Evolutionary conservation across 169 alveolate genomes (phyloP).

Genomic region (Eimeria falciformis): DNA sequence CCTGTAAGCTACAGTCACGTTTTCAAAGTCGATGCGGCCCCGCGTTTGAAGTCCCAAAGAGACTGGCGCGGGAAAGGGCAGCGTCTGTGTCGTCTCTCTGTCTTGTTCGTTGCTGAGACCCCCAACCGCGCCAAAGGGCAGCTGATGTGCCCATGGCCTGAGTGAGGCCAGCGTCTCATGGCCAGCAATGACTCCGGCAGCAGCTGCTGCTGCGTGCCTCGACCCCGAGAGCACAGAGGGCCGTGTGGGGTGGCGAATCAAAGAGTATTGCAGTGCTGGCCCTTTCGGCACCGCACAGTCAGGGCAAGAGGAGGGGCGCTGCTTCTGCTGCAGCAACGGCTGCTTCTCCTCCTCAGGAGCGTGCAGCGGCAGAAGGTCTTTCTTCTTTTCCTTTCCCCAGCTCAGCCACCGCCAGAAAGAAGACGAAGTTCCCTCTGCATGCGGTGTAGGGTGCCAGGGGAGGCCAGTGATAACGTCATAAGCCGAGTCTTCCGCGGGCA

Average conservation of each 20-base stretch:
- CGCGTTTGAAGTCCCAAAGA: slow-evolving; percentile 11
- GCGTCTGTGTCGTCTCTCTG: background rate
- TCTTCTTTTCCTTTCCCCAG: background rate
- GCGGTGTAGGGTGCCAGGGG: background rate
- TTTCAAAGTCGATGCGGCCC: slow-evolving; percentile 56
- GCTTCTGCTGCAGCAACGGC: slow-evolving; percentile 48
- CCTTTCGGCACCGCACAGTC: background rate
- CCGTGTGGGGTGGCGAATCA: background rate
- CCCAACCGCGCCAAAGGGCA: background rate
- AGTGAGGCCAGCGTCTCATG: slow-evolving; percentile 11
- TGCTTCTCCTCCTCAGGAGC: slow-evolving; percentile 8
- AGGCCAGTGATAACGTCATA: slow-evolving; percentile 33
- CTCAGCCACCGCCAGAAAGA: background rate
- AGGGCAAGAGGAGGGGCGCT: background rate
- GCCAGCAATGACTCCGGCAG: slow-evolving; percentile 3
- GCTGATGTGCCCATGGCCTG: background rate
- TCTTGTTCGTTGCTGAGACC: background rate
- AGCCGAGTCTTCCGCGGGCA: slow-evolving; percentile 50
- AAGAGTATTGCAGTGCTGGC: background rate
- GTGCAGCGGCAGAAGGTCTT: background rate
- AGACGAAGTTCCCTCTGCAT: background rate
- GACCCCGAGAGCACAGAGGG: background rate
- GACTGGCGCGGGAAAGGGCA: background rate
- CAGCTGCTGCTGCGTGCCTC: slow-evolving; percentile 44
- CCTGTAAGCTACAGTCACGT: slow-evolving; percentile 65